A percentile compares a stretch with the other conserved stretches of the same genome.
Conservation (phyloP, 345 rosid species). For the Camelina hispida region DNA sequence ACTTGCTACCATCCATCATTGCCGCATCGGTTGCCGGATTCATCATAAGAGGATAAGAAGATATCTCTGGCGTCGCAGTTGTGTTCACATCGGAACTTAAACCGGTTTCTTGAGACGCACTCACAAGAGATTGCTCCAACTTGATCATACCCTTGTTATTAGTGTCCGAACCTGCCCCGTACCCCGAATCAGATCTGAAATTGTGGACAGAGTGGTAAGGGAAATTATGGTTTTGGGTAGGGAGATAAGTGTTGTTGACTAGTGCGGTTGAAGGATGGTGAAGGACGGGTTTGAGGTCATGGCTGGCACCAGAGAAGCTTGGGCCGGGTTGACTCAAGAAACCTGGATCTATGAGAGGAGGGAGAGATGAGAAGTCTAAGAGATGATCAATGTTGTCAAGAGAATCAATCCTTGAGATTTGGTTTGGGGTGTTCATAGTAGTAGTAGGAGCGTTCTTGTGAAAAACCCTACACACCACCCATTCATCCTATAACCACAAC, state of each 20-base stretch:
- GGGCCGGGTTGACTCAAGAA: constrained; percentile 42
- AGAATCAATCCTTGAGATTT: constrained; percentile 46
- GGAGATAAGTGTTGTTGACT: constrained; percentile 74
- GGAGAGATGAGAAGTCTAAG: constrained; percentile 41
- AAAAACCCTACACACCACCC: constrained; percentile 97
- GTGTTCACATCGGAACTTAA: constrained; percentile 55
- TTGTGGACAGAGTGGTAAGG: constrained; percentile 36
- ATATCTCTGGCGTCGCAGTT: constrained; percentile 52
- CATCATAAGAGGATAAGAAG: constrained; percentile 41
- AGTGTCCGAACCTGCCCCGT: constrained; percentile 41
- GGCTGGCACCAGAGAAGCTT: constrained; percentile 31
- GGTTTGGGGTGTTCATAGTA: constrained; percentile 23
- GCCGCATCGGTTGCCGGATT: constrained; percentile 13
- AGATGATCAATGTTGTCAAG: constrained; percentile 62
- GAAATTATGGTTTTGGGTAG: constrained; percentile 55
- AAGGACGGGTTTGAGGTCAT: constrained; percentile 38
- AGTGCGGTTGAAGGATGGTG: constrained; percentile 51
- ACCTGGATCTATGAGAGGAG: constrained; percentile 39
- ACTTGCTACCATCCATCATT: constrained; percentile 34
- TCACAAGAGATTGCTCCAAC: constrained; percentile 44
- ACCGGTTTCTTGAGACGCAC: constrained; percentile 65
- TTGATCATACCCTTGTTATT: constrained; percentile 38
- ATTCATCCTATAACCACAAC: constrained; percentile 66
- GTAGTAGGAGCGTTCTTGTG: constrained; percentile 62
- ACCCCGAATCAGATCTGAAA: constrained; percentile 41